These are phyloP conservation scores for Boeremia exigua DNA, from an alignment of 2,329 filamentous ascomycete genomes.

Conservation along the genomic window DNA sequence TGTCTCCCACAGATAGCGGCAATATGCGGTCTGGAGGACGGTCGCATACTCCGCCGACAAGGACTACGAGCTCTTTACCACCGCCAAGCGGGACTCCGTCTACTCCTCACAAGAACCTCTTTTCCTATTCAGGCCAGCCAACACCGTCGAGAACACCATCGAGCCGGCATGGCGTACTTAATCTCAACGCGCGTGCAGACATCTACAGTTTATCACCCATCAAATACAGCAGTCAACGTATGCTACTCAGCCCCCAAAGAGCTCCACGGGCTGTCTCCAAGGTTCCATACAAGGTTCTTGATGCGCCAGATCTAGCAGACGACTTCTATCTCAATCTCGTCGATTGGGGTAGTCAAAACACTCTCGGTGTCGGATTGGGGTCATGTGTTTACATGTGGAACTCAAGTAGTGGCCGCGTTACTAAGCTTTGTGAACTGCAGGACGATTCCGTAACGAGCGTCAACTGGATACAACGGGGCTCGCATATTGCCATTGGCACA, in stretches of 20 bases:
- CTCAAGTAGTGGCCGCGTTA: conserved; percentile 86
- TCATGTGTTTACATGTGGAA: conserved; percentile 99
- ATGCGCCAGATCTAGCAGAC: conserved; percentile 93
- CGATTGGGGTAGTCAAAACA: conserved; percentile 95
- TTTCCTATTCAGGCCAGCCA: conserved; percentile 85
- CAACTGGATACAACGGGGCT: conserved; percentile 97
- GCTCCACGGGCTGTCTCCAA: conserved; percentile 91
- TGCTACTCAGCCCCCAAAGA: conserved; percentile 87
- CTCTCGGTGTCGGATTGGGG: conserved; percentile 89
- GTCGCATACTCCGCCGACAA: conserved; percentile 80
- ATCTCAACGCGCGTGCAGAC: conserved; percentile 87
- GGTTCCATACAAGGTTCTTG: conserved; percentile 95
- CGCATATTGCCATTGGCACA: conserved; percentile 93
- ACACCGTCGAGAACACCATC: conserved; percentile 90
- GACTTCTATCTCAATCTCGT: conserved; percentile 98
- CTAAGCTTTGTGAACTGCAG: conserved; percentile 88
- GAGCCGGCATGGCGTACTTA: conserved; percentile 78
- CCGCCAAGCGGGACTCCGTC: conserved; percentile 81
- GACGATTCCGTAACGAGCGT: conserved; percentile 97
- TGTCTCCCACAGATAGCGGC: conserved; percentile 59
- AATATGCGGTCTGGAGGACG: conserved; percentile 69
- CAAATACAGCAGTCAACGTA: conserved; percentile 88
- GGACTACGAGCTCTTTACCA: conserved; percentile 67
- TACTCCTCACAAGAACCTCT: conserved; percentile 96
- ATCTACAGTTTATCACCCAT: conserved; percentile 96